A percentile compares a stretch with the other conserved stretches of the same genome.
These are phyloP conservation scores for Populus tremula DNA, from an alignment of 345 rosid genomes.

Conservation along the genomic window DNA sequence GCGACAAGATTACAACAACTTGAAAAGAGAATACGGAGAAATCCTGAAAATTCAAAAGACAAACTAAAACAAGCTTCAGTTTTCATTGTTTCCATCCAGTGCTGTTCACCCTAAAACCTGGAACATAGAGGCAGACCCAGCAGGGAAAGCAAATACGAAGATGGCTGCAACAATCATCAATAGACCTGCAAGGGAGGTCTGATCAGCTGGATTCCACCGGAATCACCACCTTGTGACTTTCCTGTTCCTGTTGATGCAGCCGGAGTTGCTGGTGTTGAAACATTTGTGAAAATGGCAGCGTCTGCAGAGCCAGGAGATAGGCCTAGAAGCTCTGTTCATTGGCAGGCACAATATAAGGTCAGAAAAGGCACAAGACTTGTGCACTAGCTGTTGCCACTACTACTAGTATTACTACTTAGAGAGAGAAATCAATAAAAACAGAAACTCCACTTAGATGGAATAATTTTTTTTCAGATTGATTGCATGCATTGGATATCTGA, in stretches of 20 bases:
- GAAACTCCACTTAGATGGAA: too few relatives aligned
- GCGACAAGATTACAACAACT: neutral
- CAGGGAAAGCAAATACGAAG: slow-evolving; percentile 20
- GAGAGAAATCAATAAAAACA: too few relatives aligned
- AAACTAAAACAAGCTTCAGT: neutral
- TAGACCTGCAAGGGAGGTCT: slow-evolving; percentile 10
- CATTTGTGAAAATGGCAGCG: slow-evolving; percentile 56
- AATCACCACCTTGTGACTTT: slow-evolving; percentile 17
- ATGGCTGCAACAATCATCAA: slow-evolving; percentile 22
- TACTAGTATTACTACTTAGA: too few relatives aligned
- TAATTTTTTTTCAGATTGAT: too few relatives aligned
- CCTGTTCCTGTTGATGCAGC: neutral
- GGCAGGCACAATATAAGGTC: neutral
- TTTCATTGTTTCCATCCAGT: neutral
- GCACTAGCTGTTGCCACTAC: neutral
- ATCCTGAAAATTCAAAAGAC: neutral
- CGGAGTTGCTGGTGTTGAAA: slow-evolving; percentile 33
- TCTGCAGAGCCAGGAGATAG: slow-evolving; percentile 77
- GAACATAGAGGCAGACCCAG: slow-evolving; percentile 11
- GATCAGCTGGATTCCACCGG: slow-evolving; percentile 19
- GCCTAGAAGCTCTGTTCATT: slow-evolving; percentile 69
- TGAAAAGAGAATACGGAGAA: neutral
- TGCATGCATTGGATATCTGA: too few relatives aligned
- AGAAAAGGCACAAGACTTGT: neutral
- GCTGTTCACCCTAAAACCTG: neutral